Evolutionary conservation across 805 yeast genomes (phyloP).

Genomic region (Naumovozyma dairenensis): DNA sequence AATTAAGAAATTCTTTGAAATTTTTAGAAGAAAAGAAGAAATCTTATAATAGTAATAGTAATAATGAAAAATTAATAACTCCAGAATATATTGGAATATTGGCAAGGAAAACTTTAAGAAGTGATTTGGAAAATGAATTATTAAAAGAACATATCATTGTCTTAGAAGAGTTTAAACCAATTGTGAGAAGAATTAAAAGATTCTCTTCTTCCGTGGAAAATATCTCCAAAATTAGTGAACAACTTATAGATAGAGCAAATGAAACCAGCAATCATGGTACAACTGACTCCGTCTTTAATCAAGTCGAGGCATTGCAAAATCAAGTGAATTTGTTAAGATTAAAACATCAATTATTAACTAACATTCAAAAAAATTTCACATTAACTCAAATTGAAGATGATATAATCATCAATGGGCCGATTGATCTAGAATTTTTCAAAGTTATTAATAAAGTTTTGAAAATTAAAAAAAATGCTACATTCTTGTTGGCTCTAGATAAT

Average conservation of each 20-base stretch:
- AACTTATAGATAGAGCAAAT: constrained; percentile 7
- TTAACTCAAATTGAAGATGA: constrained; percentile 65
- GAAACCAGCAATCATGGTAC: constrained; percentile 23
- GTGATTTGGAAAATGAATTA: constrained; percentile 51
- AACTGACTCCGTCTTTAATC: constrained; percentile 4
- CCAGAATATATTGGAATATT: constrained; percentile 45
- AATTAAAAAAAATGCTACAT: constrained; percentile 59
- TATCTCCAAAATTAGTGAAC: constrained; percentile 11
- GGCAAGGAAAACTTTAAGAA: constrained; percentile 49
- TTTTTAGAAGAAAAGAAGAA: constrained; percentile 18
- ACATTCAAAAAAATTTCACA: constrained; percentile 54
- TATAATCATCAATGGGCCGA: constrained; percentile 34
- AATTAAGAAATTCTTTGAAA: constrained; percentile 29
- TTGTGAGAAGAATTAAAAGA: constrained; percentile 33
- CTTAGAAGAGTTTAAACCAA: constrained; percentile 36
- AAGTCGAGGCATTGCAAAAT: constrained; percentile 11
- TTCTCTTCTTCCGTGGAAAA: constrained; percentile 20
- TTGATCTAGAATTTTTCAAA: constrained; percentile 46
- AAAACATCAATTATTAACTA: constrained; percentile 42
- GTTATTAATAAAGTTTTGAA: constrained; percentile 51
- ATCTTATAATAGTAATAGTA: constrained; percentile 17
- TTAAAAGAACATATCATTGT: constrained; percentile 45
- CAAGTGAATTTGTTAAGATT: constrained; percentile 22
- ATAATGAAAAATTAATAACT: constrained; percentile 35
- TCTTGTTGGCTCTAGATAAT: constrained; percentile 60